phyloP scores from a whole-genome alignment of 805 yeast species.

The Suhomyces kilbournensis region DNA sequence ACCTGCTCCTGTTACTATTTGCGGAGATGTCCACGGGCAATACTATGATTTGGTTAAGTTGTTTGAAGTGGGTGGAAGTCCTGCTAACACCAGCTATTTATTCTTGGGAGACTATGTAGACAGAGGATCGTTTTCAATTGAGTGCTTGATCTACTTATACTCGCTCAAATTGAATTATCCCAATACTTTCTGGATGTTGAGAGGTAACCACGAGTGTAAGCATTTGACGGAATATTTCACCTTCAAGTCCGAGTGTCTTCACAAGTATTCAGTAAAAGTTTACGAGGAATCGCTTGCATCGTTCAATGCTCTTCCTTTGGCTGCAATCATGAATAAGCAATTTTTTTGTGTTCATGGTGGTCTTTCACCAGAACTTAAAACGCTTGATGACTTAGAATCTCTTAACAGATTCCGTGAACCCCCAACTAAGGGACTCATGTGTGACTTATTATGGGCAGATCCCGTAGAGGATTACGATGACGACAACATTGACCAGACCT shows the following conservation, averaged over 20 bases:
- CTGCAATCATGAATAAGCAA: constrained; percentile 90
- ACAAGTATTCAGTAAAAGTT: constrained; percentile 65
- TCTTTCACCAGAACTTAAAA: constrained; percentile 75
- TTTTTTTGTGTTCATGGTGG: constrained; percentile 98
- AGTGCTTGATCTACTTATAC: constrained; percentile 72
- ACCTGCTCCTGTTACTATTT: constrained; percentile 91
- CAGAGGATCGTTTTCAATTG: constrained; percentile 87
- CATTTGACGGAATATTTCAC: constrained; percentile 94
- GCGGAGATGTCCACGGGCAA: constrained; percentile 98
- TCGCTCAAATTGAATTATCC: constrained; percentile 77
- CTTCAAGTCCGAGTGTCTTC: constrained; percentile 83
- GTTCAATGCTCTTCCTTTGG: constrained; percentile 84
- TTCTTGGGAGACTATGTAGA: constrained; percentile 95
- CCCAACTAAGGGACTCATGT: constrained; percentile 90
- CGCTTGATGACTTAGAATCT: constrained; percentile 63
- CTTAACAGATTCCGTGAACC: constrained; percentile 87
- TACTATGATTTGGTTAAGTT: constrained; percentile 84
- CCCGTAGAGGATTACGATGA: constrained; percentile 87
- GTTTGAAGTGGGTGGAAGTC: constrained; percentile 92
- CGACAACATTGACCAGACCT: constrained; percentile 43
- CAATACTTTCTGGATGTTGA: constrained; percentile 67
- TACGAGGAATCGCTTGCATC: constrained; percentile 75
- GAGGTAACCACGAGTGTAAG: constrained; percentile 95
- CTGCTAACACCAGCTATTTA: constrained; percentile 68
- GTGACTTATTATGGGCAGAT: constrained; percentile 95